phyloP scores from a whole-genome alignment of 129 eudicot species.

The Scalesia atractyloides region DNA sequence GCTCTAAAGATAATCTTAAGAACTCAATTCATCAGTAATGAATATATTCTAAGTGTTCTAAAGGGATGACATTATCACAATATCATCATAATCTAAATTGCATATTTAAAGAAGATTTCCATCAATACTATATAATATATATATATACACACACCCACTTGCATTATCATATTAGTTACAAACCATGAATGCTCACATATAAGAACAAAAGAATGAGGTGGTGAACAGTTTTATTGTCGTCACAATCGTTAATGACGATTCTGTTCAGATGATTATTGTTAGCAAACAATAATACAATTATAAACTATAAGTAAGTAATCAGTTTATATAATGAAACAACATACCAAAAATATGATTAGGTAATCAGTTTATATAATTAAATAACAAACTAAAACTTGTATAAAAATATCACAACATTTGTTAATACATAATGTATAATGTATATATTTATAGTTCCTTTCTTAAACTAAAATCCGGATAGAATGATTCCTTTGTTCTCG shows the following conservation, averaged over 20 bases:
- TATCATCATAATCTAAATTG: neutral
- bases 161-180: neutral
- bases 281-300: neutral
- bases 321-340: too few species aligned
- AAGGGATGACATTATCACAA: neutral
- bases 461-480: too few species aligned
- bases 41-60: neutral
- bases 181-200: neutral
- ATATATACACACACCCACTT: neutral
- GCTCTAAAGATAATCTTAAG: constrained; percentile 1
- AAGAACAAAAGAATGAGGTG: neutral
- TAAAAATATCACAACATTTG: too few species aligned
- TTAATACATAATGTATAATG: too few species aligned
- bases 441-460: too few species aligned
- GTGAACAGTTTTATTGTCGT: constrained; percentile 1
- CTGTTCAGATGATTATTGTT: neutral
- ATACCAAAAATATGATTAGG: too few species aligned
- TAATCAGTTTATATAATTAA: too few species aligned
- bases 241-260: neutral
- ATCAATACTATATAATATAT: neutral
- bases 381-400: too few species aligned
- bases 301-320: too few species aligned
- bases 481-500: neutral
- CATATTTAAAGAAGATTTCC: neutral
- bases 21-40: neutral